phyloP scores from a whole-genome alignment of 208 protist species.

The Crithidia sp. region DNA sequence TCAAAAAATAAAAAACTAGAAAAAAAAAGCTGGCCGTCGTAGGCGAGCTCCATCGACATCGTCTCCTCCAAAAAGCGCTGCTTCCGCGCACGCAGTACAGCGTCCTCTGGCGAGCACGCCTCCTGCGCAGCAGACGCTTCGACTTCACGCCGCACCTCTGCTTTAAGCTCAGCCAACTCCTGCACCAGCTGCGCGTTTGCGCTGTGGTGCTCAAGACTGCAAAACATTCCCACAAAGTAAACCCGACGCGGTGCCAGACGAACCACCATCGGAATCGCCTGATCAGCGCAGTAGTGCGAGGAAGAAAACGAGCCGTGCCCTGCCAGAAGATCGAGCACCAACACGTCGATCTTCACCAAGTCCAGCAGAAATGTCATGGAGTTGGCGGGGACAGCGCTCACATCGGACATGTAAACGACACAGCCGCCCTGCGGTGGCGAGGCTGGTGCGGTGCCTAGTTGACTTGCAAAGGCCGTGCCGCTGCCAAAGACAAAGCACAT shows the following conservation, averaged over 20 bases:
- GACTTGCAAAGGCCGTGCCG: slow-evolving; percentile 66
- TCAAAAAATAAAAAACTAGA: too few relatives aligned
- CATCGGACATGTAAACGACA: slow-evolving; percentile 88
- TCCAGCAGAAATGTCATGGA: slow-evolving; percentile 73
- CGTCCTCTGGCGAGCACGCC: not conserved
- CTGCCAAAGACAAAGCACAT: slow-evolving; percentile 85
- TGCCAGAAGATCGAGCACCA: slow-evolving; percentile 77
- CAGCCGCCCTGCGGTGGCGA: slow-evolving; percentile 38
- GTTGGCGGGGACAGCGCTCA: slow-evolving; percentile 48
- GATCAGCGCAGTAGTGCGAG: slow-evolving; percentile 82
- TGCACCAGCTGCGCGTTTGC: slow-evolving; percentile 45
- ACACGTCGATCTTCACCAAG: slow-evolving; percentile 84
- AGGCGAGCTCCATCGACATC: slow-evolving; percentile 70
- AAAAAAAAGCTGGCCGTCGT: slow-evolving; percentile 47
- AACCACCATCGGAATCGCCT: slow-evolving; percentile 58
- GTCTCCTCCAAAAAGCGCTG: slow-evolving; percentile 25
- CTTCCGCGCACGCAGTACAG: slow-evolving; percentile 3
- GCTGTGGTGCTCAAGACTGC: slow-evolving; percentile 66
- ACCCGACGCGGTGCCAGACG: slow-evolving; percentile 44
- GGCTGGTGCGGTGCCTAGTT: not conserved
- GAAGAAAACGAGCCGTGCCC: slow-evolving; percentile 46
- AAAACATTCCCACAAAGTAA: slow-evolving; percentile 89
- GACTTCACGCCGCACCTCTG: slow-evolving; percentile 22
- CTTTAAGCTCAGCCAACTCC: slow-evolving; percentile 46
- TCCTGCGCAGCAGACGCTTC: not conserved